phyloP scores from a whole-genome alignment of 2,329 filamentous ascomycete genomes.

The Colletotrichum viniferum region DNA sequence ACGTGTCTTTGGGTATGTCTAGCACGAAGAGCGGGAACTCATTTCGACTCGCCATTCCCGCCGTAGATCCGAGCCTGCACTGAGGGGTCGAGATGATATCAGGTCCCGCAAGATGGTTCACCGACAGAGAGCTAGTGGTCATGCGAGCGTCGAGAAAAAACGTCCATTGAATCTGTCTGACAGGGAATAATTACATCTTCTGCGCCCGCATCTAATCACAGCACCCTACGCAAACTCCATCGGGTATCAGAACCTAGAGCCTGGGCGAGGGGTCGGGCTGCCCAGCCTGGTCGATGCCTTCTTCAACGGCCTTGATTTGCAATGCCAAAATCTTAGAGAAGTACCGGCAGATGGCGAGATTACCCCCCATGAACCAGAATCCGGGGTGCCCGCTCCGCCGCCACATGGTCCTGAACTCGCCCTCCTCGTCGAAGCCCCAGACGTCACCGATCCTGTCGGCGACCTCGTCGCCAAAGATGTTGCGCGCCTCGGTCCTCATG shows the following conservation, averaged over 20 bases:
- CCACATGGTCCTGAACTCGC: constrained; percentile 43
- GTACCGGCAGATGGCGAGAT: constrained; percentile 36
- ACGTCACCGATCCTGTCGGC: constrained; percentile 50
- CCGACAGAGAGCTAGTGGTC: background rate
- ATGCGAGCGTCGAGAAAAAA: background rate
- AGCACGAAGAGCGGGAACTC: background rate
- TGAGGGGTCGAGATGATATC: background rate
- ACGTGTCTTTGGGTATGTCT: background rate
- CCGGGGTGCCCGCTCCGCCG: constrained; percentile 36
- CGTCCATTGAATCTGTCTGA: background rate
- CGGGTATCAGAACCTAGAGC: background rate
- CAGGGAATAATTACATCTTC: background rate
- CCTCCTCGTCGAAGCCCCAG: constrained; percentile 53
- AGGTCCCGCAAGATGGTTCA: background rate
- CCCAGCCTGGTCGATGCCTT: constrained; percentile 1
- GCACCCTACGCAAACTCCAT: background rate
- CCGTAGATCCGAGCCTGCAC: background rate
- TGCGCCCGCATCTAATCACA: background rate
- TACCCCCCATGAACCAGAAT: constrained; percentile 42
- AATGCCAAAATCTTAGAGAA: constrained; percentile 37
- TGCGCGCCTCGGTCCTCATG: constrained; percentile 53
- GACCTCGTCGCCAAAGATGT: constrained; percentile 53
- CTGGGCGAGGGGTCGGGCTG: background rate
- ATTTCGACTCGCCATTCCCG: background rate
- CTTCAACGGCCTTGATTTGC: constrained; percentile 24